phyloP scores from a whole-genome alignment of 2,329 filamentous ascomycete species.

The Xylaria sp. region DNA sequence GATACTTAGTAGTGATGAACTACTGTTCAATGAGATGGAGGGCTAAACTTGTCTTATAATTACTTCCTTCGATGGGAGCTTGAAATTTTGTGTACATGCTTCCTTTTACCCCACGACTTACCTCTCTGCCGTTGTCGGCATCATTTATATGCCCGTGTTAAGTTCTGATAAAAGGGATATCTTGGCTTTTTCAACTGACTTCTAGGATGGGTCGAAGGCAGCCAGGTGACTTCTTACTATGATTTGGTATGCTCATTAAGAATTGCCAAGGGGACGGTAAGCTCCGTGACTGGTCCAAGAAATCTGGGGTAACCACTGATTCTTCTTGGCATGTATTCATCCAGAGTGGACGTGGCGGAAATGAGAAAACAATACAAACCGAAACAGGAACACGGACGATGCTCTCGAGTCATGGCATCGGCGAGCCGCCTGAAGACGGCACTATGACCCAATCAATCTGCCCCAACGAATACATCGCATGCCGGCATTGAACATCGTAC shows the following conservation, averaged over 20 bases:
- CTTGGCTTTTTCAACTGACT: conserved; percentile 21
- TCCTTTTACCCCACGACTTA: conserved; percentile 8
- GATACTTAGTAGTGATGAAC: conserved; percentile 9
- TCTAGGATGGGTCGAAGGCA: conserved; percentile 16
- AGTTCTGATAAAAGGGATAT: conserved; percentile 23
- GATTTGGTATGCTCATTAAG: conserved; percentile 31
- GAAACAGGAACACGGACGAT: conserved; percentile 28
- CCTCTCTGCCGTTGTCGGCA: conserved; percentile 8
- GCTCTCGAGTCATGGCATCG: neutral
- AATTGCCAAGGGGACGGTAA: conserved; percentile 34
- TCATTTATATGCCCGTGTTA: neutral
- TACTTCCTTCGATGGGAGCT: no score
- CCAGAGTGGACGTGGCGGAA: conserved; percentile 23
- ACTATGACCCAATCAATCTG: no score
- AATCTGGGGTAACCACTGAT: conserved; percentile 41
- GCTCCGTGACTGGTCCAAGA: conserved; percentile 33
- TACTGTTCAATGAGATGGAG: conserved; percentile 18
- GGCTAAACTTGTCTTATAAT: conserved; percentile 19
- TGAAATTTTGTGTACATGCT: neutral
- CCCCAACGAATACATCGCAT: no score
- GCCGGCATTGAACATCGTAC: no score
- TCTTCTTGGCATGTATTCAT: conserved; percentile 40
- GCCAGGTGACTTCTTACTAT: conserved; percentile 31
- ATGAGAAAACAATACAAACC: conserved; percentile 3
- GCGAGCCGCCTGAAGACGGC: no score